phyloP scores from a whole-genome alignment of 176 grass and related monocot species.

The Triticum urartu region DNA sequence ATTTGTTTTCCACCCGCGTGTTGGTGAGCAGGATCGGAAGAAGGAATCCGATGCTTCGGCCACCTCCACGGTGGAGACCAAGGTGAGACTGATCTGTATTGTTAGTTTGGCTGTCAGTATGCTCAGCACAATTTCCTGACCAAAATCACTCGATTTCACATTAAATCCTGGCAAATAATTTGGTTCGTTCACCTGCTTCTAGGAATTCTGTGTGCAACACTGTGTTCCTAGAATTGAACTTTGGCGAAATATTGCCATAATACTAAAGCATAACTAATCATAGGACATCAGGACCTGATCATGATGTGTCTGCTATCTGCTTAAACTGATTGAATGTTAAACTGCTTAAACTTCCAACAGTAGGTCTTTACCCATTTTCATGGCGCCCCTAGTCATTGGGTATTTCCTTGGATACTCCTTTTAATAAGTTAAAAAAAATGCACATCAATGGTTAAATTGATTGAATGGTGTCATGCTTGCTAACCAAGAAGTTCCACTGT shows the following conservation, averaged over 20 bases:
- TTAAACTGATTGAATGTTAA: no score
- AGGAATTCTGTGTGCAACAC: neutral
- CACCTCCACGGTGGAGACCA: neutral
- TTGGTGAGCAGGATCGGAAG: constrained; percentile 17
- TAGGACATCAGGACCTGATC: neutral
- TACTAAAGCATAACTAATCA: neutral
- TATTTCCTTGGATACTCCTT: neutral
- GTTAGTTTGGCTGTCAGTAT: neutral
- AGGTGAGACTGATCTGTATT: constrained; percentile 7
- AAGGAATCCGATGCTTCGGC: constrained; percentile 36
- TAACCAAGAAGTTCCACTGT: neutral
- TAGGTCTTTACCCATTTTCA: neutral
- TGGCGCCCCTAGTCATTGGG: neutral
- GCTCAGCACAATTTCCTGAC: neutral
- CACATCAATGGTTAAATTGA: neutral
- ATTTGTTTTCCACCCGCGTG: neutral
- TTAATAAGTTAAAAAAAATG: neutral
- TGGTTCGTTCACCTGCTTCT: neutral
- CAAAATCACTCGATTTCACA: neutral
- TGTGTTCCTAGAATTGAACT: neutral
- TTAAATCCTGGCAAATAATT: neutral
- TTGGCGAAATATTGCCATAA: neutral
- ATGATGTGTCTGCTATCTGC: neutral
- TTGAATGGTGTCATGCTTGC: neutral
- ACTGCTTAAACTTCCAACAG: no score